Percentiles rank a stretch among this genome's conserved stretches.
phyloP scores from a whole-genome alignment of 768 basidiomycete genomes.

The Termitomyces sp. region DNA sequence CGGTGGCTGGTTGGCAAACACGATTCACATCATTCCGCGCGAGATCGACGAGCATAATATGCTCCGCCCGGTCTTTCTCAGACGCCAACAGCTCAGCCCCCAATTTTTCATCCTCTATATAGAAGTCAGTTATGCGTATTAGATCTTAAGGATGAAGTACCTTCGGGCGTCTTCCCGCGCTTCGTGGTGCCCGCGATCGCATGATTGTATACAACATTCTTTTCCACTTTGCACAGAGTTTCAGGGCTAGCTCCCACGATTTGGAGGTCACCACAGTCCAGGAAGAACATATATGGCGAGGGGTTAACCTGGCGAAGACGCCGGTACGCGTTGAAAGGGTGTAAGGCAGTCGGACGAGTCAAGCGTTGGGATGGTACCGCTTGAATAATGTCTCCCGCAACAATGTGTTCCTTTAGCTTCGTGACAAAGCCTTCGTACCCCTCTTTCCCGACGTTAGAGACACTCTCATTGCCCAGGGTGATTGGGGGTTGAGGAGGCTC shows the following conservation, averaged over 20 bases:
- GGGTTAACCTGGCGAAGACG: conserved; percentile 94
- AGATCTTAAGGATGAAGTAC: conserved; percentile 39
- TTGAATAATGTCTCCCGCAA: conserved; percentile 97
- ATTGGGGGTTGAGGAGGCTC: conserved; percentile 70
- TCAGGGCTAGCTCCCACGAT: conserved; percentile 98
- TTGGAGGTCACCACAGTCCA: conserved; percentile 91
- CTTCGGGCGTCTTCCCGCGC: conserved; percentile 82
- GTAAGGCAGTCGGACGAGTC: conserved; percentile 78
- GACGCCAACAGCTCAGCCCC: conserved; percentile 75
- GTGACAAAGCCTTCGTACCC: conserved; percentile 94
- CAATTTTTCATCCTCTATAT: conserved; percentile 83
- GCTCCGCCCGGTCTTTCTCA: conserved; percentile 95
- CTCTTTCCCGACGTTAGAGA: conserved; percentile 90
- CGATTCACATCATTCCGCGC: conserved; percentile 98
- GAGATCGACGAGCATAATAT: conserved; percentile 98
- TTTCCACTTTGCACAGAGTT: conserved; percentile 93
- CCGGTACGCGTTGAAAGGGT: conserved; percentile 97
- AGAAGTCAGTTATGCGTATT: conserved; percentile 9
- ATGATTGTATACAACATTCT: conserved; percentile 92
- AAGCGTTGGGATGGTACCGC: conserved; percentile 96
- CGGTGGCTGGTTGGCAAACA: conserved; percentile 91
- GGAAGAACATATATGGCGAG: conserved; percentile 98
- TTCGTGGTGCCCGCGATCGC: conserved; percentile 96
- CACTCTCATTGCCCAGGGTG: conserved; percentile 61
- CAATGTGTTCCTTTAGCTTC: conserved; percentile 87